Percentiles rank a stretch among this genome's conserved stretches.
These are phyloP conservation scores for Myriangium duriaei DNA, from an alignment of 2,329 filamentous ascomycete genomes.

Conservation along the genomic window DNA sequence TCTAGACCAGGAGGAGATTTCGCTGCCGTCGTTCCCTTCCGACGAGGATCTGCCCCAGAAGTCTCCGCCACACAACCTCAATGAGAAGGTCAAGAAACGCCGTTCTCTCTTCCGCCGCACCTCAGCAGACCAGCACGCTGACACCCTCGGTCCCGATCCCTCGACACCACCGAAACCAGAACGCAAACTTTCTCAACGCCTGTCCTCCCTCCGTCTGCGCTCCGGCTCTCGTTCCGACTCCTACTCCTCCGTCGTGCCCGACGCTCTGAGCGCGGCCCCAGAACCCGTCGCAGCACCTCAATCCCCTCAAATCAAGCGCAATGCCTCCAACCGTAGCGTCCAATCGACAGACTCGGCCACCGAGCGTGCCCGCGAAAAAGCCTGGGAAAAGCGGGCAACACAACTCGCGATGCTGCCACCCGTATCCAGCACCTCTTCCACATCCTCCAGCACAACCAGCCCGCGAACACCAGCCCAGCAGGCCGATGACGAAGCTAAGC, in stretches of 20 bases:
- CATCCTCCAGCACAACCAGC: not conserved
- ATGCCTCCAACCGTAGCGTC: slow-evolving; percentile 1
- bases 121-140: slow-evolving; percentile 18
- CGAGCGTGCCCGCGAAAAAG: slow-evolving; percentile 48
- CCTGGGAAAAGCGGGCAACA: slow-evolving; percentile 93
- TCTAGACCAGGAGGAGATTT: slow-evolving; percentile 62
- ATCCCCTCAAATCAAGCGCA: slow-evolving; percentile 10
- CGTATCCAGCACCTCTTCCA: not conserved
- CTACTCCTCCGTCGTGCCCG: slow-evolving; percentile 62
- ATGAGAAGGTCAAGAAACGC: slow-evolving; percentile 15
- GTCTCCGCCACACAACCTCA: slow-evolving; percentile 14
- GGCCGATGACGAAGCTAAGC: slow-evolving; percentile 43
- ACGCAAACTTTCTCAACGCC: slow-evolving; percentile 51
- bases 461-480: slow-evolving; percentile 8
- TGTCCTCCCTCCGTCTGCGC: slow-evolving; percentile 28
- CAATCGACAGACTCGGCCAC: not conserved
- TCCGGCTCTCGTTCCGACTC: slow-evolving; percentile 38
- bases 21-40: slow-evolving; percentile 48
- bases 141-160: slow-evolving; percentile 8
- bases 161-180: slow-evolving; percentile 21
- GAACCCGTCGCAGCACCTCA: slow-evolving; percentile 43
- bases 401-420: slow-evolving; percentile 50
- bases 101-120: slow-evolving; percentile 15
- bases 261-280: slow-evolving; percentile 71
- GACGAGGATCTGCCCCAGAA: slow-evolving; percentile 19